These are phyloP conservation scores for Pythium dissotocum DNA, from an alignment of 352 stramenopile species.

Conservation along the genomic window DNA sequence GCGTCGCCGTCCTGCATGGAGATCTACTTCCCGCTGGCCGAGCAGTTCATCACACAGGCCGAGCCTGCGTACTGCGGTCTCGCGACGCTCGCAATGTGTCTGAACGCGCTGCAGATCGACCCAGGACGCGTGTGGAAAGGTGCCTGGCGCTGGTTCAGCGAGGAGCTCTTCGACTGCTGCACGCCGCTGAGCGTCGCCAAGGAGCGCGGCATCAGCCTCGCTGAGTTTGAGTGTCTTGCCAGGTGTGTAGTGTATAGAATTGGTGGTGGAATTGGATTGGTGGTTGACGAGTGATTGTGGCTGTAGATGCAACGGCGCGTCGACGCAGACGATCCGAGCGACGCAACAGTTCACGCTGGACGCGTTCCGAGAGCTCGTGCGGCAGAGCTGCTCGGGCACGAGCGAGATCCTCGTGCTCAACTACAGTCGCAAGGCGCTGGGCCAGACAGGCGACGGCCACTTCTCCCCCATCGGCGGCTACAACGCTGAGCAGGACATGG, in stretches of 20 bases:
- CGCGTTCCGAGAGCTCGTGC: constrained; percentile 64
- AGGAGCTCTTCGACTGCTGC: constrained; percentile 84
- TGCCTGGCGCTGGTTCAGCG: constrained; percentile 80
- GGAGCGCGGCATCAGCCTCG: constrained; percentile 70
- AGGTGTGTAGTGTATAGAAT: too few species aligned
- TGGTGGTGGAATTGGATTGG: too few species aligned
- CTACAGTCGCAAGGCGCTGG: constrained; percentile 89
- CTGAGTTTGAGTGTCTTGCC: constrained; percentile 73
- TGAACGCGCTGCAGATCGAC: constrained; percentile 80
- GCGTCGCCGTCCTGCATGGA: constrained; percentile 67
- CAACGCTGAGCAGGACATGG: constrained; percentile 84
- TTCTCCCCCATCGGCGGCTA: constrained; percentile 97
- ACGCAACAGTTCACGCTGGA: constrained; percentile 51
- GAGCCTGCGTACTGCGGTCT: constrained; percentile 92
- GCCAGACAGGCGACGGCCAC: constrained; percentile 96
- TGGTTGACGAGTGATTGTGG: too few species aligned
- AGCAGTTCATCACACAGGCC: constrained; percentile 90
- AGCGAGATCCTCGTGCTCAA: constrained; percentile 91
- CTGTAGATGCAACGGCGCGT: constrained; percentile 51
- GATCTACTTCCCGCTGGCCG: constrained; percentile 92
- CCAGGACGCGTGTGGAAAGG: constrained; percentile 77
- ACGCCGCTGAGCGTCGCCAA: constrained; percentile 69
- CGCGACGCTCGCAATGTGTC: constrained; percentile 80
- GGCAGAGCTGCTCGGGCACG: constrained; percentile 64
- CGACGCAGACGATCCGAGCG: constrained; percentile 47